These are phyloP conservation scores for Triticum monococcum DNA, from an alignment of 176 grass and related monocot genomes.

Conservation along the genomic window DNA sequence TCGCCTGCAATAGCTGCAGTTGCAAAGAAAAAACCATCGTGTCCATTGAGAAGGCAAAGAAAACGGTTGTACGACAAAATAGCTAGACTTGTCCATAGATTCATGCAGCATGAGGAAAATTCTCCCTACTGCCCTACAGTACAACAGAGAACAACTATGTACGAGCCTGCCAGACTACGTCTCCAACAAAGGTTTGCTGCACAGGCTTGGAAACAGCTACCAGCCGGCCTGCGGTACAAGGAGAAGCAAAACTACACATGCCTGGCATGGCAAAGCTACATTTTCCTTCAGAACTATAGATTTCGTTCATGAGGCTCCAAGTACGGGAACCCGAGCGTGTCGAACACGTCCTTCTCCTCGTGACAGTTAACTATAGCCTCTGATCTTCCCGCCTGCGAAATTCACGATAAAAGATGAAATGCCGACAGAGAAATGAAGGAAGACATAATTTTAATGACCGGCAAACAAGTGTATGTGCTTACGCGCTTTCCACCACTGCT, in stretches of 20 bases:
- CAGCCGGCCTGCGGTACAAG: background rate
- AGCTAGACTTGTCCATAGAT: too few relatives aligned
- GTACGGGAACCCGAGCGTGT: constrained; percentile 82
- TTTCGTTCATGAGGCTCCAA: constrained; percentile 85
- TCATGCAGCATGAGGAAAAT: too few relatives aligned
- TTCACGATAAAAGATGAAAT: background rate
- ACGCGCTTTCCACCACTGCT: constrained; percentile 65
- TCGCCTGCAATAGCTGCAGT: background rate
- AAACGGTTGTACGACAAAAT: too few relatives aligned
- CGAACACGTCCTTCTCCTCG: constrained; percentile 87
- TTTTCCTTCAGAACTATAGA: constrained; percentile 26
- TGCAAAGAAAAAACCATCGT: background rate
- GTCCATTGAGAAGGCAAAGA: too few relatives aligned
- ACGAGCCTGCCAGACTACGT: background rate
- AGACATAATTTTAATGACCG: background rate
- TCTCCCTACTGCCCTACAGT: too few relatives aligned
- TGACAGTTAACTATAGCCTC: constrained; percentile 61
- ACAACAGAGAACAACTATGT: background rate
- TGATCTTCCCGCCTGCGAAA: constrained; percentile 57
- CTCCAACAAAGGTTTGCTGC: background rate
- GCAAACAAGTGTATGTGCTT: background rate
- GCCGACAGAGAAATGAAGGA: background rate
- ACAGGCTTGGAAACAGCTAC: background rate
- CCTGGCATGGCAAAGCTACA: background rate
- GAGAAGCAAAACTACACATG: background rate